phyloP scores from a whole-genome alignment of 441 rosid genomes.

The Bruguiera hainesii region DNA sequence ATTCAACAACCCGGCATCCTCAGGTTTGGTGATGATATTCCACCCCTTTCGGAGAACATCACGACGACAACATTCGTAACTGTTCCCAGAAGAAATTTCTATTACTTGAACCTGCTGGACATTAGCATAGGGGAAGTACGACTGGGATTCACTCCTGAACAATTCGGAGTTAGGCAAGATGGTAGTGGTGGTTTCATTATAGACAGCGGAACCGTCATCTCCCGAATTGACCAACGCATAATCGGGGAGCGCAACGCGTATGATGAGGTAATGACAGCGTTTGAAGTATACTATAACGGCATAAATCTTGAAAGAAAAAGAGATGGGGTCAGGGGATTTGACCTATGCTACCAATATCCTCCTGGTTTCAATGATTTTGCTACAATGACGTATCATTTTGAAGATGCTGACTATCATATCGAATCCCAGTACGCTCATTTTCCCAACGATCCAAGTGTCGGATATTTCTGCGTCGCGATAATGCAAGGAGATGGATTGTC shows the following conservation, averaged over 20 bases:
- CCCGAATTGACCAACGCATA: background rate
- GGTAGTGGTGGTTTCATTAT: conserved; percentile 21
- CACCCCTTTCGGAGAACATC: background rate
- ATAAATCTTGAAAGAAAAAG: conserved; percentile 5
- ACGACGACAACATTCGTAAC: background rate
- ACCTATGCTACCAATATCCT: conserved; percentile 18
- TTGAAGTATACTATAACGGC: conserved; percentile 10
- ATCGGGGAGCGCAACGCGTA: conserved; percentile 13
- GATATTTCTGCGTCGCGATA: conserved; percentile 21
- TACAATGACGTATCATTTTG: conserved; percentile 25
- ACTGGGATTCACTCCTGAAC: conserved; percentile 12
- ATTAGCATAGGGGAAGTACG: conserved; percentile 19
- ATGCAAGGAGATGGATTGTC: background rate
- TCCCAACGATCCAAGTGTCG: background rate
- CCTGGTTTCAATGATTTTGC: conserved; percentile 5
- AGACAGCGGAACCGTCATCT: conserved; percentile 20
- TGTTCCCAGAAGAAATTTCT: background rate
- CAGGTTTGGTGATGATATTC: too few relatives aligned
- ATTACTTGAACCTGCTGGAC: conserved; percentile 19
- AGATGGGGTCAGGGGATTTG: background rate
- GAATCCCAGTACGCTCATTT: background rate
- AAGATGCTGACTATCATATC: conserved; percentile 18
- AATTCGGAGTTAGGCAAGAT: background rate
- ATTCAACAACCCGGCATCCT: background rate
- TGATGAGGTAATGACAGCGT: conserved; percentile 1